Evolutionary conservation across 2,329 filamentous ascomycete species (phyloP), one percentile per base, ranked within the genome.

Genomic region (Ceratocystis lukuohia): DNA sequence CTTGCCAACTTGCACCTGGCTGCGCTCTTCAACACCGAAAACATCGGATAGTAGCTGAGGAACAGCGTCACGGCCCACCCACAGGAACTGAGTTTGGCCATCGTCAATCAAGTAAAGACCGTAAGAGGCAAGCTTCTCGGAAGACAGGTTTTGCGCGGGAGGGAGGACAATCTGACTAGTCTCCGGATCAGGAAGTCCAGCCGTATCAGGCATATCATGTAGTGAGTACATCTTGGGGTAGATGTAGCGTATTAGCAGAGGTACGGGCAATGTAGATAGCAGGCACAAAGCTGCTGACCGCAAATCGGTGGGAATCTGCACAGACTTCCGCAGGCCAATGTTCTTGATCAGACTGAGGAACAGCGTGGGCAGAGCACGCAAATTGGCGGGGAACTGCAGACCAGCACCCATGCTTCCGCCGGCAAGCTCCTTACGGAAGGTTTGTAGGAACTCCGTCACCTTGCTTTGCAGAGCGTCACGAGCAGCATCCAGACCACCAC

Each of bases 331-430:
- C 69, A 96, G 84, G 70, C 91, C 93, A 70, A 96, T 89, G 73
- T 97, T 93, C 80, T 99, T 99, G 77, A 95, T 96, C 72, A 99
- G 77, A 7, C 91, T 92, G 46, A 99, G 80, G 82, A 99, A 97
- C 56, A 99, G 80, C 66, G 95, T 84, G 0, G 94, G 92, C 30
- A 99, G 81, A 44, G 87, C 91, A 66, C 93, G 86, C 67, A 99
- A 79, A 75, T 99, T 99, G 68, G 89, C 88, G 22, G 94, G 92
- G 80, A 97, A 94, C 74, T 96, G 94, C 20, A 99, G 80, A 61
- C 93, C 92, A 65, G 91, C 92, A 64, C 93, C 92, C 84, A 96
- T 94, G 77, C 93, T 96, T 70, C 93, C 93, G 70, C 93, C 93
- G 17, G 90, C 93, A 68, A 99, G 83, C 75, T 99, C 94, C 79